These are phyloP conservation scores for Pinus albicaulis DNA, from an alignment of 75 land plant genomes.

Conservation along the genomic window DNA sequence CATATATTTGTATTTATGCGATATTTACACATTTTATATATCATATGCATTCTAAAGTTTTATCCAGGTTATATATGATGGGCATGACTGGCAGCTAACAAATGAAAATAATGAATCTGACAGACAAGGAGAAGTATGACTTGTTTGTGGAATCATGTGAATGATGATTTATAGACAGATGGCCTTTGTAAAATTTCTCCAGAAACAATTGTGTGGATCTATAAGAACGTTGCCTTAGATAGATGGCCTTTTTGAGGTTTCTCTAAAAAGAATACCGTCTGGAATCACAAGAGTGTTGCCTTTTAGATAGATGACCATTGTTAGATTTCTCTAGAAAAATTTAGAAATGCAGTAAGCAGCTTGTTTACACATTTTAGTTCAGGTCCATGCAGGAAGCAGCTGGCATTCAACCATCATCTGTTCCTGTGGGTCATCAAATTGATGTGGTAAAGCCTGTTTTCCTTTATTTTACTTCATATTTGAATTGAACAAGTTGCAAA, in stretches of 20 bases:
- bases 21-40: not conserved
- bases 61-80: not conserved
- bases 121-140: not conserved
- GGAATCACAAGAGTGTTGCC: not conserved
- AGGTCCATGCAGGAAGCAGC: slow-evolving; percentile 28
- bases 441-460: slow-evolving; percentile 7
- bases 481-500: not conserved
- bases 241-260: not conserved
- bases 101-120: not conserved
- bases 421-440: slow-evolving; percentile 4
- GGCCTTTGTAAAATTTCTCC: not conserved
- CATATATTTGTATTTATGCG: not conserved
- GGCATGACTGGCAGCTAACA: not conserved
- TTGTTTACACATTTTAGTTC: not conserved
- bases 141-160: slow-evolving; percentile 7
- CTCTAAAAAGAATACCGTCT: not conserved
- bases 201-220: not conserved
- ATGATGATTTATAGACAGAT: not conserved
- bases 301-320: not conserved
- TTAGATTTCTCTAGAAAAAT: not conserved
- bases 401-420: slow-evolving; percentile 14
- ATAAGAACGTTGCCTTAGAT: not conserved
- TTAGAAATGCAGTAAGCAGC: not conserved
- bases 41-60: not conserved
- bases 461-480: not conserved